Conservation (phyloP, 1,139 yeast genomes). For the Pichia sp. region DNA sequence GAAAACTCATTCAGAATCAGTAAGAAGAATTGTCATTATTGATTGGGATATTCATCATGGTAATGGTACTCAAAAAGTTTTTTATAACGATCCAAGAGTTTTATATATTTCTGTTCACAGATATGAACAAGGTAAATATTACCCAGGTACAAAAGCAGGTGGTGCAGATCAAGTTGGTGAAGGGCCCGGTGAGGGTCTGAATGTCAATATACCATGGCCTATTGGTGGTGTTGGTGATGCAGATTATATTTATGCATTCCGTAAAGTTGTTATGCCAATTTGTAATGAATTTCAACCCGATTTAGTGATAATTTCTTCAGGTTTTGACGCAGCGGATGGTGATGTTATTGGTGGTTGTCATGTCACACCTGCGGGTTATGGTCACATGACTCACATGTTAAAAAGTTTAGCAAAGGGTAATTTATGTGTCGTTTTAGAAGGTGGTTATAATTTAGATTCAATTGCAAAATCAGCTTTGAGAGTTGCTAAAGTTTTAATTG, state of each 20-base stretch:
- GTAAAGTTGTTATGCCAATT: conserved; percentile 81
- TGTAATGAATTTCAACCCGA: conserved; percentile 90
- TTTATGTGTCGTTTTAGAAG: conserved; percentile 85
- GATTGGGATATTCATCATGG: conserved; percentile 99
- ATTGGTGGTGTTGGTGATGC: conserved; percentile 92
- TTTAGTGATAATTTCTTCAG: conserved; percentile 85
- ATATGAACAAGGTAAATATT: conserved; percentile 85
- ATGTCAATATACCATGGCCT: conserved; percentile 92
- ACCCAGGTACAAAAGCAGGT: conserved; percentile 89
- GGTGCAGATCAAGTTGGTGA: conserved; percentile 74
- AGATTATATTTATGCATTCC: conserved; percentile 90
- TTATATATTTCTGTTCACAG: conserved; percentile 87
- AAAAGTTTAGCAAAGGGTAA: conserved; percentile 86
- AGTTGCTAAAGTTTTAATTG: conserved; percentile 84
- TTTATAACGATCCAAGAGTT: conserved; percentile 83
- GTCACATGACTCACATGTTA: conserved; percentile 90
- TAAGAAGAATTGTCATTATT: conserved; percentile 71
- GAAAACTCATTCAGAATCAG: conserved; percentile 80
- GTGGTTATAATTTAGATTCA: conserved; percentile 91
- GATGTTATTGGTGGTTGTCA: conserved; percentile 98
- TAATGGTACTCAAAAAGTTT: conserved; percentile 94
- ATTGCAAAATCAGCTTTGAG: conserved; percentile 88
- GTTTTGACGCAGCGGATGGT: conserved; percentile 98
- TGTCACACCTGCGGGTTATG: conserved; percentile 93
- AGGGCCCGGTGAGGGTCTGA: conserved; percentile 79